Evolutionary conservation across 768 basidiomycete genomes (phyloP), one percentile per base, ranked within the genome.

Genomic region (Serpula lacrymans): DNA sequence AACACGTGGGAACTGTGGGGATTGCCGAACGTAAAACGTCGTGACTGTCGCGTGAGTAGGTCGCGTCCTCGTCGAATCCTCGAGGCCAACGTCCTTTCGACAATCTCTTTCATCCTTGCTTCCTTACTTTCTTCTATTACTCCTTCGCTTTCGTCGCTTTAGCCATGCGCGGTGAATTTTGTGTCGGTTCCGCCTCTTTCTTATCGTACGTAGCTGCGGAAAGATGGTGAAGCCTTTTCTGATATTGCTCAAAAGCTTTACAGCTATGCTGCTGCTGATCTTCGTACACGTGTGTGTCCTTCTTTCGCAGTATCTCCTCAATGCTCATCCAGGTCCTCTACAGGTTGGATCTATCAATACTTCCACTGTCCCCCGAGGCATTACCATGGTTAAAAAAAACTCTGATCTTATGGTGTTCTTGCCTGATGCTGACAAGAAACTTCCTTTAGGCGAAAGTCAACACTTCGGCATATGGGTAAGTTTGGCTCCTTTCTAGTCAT

Each of bases 331-430:
- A 43, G 21, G 12, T 36, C 34, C 27, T 28, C n/a, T 34, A 34
- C 46, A 90, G 88, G 77, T 89, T 42, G 87, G 83, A 45, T 88
- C 90, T 75, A 87, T 83, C 55, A 89, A 80, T 58, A 84, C 83
- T 37, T 80, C 84, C 12, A 70, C 68, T 24, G 79, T 88, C 23
- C 84, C 87, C 43, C 77, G 78, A 43, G 74, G 71, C 41, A 78
- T 90, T 39, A 74, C 78, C 39, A 83, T 90, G 84, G 88, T 50
- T 29, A 17, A 34, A 30, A 22, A 20, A 40, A 20, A 25, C 49
- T 40, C 32, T 34, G 37, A 13, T 37, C 21, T 43, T 37, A 31
- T 18, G 42, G 25, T 39, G 6, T 23, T n/a, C 14, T 33, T 30
- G 28, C 29, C 22, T 20, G 16, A 10, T n/a, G 35, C 53, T 54